Evolutionary conservation across 495 filamentous ascomycete genomes (phyloP).

Genomic region (Talaromyces trachyspermus): DNA sequence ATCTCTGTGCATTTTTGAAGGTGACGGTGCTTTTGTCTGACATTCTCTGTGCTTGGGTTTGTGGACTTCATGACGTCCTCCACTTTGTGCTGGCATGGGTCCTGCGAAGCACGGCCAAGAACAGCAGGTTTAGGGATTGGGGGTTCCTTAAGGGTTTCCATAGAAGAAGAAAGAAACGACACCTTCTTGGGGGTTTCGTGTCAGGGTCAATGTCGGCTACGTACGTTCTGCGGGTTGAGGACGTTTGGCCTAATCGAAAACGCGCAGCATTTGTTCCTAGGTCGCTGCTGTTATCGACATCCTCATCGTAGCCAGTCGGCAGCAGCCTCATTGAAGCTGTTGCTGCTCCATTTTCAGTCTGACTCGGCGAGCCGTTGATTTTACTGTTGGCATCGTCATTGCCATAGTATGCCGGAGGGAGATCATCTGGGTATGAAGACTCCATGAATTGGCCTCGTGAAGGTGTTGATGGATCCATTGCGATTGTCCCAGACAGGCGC

Average conservation of each 20-base stretch:
- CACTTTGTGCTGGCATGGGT: neutral
- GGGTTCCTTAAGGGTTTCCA: conserved; percentile 12
- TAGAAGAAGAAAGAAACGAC: conserved; percentile 10
- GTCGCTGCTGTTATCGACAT: conserved; percentile 19
- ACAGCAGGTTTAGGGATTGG: neutral
- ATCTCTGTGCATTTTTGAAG: neutral
- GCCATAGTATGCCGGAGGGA: conserved; percentile 35
- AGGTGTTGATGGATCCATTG: conserved; percentile 10
- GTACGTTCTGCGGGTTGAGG: conserved; percentile 14
- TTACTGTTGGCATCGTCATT: conserved; percentile 24
- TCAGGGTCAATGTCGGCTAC: conserved; percentile 9
- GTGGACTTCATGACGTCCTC: neutral
- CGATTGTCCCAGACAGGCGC: conserved; percentile 6
- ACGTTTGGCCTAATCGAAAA: conserved; percentile 14
- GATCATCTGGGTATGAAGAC: conserved; percentile 30
- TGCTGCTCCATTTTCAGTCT: conserved; percentile 23
- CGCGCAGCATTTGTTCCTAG: conserved; percentile 11
- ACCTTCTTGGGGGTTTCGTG: conserved; percentile 3
- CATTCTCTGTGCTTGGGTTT: too few species aligned
- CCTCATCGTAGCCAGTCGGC: conserved; percentile 41
- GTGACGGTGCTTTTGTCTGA: neutral
- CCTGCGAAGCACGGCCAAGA: neutral
- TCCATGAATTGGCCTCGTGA: conserved; percentile 5
- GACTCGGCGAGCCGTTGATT: conserved; percentile 17
- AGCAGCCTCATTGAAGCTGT: conserved; percentile 52